Conservation (phyloP, 768 basidiomycete species). For the Termitomyces sp. region DNA sequence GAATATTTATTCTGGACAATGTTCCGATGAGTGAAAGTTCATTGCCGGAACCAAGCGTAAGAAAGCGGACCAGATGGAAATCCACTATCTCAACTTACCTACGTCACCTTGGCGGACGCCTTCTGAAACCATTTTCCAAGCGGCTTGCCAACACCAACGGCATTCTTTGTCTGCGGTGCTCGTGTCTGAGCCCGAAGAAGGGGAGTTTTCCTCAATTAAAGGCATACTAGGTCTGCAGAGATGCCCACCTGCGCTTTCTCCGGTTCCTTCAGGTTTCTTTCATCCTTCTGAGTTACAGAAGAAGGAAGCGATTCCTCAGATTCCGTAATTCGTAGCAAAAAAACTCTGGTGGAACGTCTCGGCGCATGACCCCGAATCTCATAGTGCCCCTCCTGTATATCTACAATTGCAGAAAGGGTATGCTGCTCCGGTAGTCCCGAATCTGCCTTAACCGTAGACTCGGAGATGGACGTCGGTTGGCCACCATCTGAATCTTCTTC, state of each 20-base stretch:
- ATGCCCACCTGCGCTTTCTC: not conserved
- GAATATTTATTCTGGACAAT: not conserved
- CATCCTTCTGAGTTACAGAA: not conserved
- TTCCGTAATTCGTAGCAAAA: not conserved
- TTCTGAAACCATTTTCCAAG: not conserved
- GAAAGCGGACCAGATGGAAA: not conserved
- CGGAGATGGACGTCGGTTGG: not conserved
- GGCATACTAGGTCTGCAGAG: not conserved
- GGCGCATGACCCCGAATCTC: not conserved
- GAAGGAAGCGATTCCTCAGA: not conserved
- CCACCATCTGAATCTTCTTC: not conserved
- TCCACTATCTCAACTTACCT: not conserved
- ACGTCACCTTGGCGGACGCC: not conserved
- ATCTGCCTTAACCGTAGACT: not conserved
- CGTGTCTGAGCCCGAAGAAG: not conserved
- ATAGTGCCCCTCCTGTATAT: not conserved
- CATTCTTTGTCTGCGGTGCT: not conserved
- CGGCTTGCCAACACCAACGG: not conserved
- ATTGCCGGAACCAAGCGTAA: not conserved
- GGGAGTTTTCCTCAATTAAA: not conserved
- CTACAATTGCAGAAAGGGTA: not conserved
- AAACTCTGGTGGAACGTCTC: not conserved
- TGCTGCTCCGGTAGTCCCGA: not conserved
- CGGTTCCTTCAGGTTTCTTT: not conserved
- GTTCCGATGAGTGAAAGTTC: not conserved